A percentile compares a stretch with the other conserved stretches of the same genome.
Conservation (phyloP, 441 rosid species). For the Mallotus japonicus region DNA sequence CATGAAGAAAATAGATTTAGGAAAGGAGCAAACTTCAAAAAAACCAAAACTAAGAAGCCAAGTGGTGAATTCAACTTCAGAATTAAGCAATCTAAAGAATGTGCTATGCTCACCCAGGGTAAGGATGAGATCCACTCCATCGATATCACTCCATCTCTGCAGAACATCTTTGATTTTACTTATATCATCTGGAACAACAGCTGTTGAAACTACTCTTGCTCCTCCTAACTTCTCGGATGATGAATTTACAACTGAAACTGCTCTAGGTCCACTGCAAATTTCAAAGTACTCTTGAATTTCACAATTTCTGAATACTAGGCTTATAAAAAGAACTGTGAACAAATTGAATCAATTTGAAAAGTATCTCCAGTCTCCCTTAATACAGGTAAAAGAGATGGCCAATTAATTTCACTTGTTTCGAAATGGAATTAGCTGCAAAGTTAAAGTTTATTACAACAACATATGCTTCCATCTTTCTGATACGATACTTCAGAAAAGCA, state of each 20-base stretch:
- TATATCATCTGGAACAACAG: conserved; percentile 81
- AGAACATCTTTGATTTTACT: conserved; percentile 64
- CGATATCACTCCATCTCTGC: conserved; percentile 73
- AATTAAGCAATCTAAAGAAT: conserved; percentile 9
- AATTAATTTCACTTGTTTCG: not conserved
- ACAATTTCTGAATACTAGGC: not conserved
- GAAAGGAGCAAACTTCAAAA: conserved; percentile 3
- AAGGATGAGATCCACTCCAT: conserved; percentile 78
- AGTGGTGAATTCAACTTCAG: not conserved
- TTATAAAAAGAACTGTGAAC: not conserved
- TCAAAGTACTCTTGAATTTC: conserved; percentile 18
- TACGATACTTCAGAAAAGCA: not conserved
- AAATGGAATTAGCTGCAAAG: not conserved
- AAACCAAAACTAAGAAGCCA: not conserved
- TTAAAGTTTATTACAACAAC: not conserved
- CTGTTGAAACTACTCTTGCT: conserved; percentile 68
- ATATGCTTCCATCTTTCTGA: not conserved
- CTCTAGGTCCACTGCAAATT: conserved; percentile 84
- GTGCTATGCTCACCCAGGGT: conserved; percentile 62
- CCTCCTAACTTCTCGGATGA: conserved; percentile 85
- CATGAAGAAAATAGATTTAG: conserved; percentile 23
- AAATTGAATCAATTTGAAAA: not conserved
- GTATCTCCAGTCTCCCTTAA: not conserved
- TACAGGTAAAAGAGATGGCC: not conserved
- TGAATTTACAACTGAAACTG: conserved; percentile 66